Evolutionary conservation across 495 filamentous ascomycete genomes (phyloP).

Genomic region (Daldinia caldariorum): DNA sequence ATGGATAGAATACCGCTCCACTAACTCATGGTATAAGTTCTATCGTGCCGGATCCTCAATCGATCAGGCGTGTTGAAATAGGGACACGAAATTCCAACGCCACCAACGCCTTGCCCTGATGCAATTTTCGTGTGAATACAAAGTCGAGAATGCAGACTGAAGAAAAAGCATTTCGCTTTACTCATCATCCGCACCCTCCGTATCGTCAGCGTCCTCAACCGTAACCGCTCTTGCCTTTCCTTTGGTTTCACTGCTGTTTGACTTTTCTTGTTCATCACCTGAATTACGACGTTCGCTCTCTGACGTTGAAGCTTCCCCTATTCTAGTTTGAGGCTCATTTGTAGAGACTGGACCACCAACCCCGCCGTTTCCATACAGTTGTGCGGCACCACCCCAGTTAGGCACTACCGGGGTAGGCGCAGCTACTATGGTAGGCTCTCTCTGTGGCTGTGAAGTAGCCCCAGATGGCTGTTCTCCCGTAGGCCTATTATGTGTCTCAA

Average conservation of each 20-base stretch:
- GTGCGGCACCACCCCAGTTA: conserved; percentile 56
- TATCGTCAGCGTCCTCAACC: conserved; percentile 49
- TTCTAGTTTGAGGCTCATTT: conserved; percentile 23
- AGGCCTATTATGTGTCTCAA: conserved; percentile 9
- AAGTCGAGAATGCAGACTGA: conserved; percentile 17
- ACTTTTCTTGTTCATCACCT: conserved; percentile 32
- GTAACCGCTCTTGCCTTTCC: conserved; percentile 53
- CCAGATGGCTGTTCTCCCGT: conserved; percentile 17
- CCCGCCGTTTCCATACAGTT: conserved; percentile 47
- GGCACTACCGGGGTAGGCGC: conserved; percentile 54
- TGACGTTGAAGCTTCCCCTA: conserved; percentile 18
- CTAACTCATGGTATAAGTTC: conserved; percentile 27
- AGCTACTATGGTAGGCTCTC: conserved; percentile 47
- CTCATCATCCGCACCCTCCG: conserved; percentile 51
- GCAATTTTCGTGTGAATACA: conserved; percentile 43
- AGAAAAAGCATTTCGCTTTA: conserved; percentile 19
- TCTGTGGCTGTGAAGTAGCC: conserved; percentile 20
- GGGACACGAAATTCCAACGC: conserved; percentile 37
- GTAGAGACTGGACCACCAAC: conserved; percentile 19
- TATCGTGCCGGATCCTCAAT: conserved; percentile 28
- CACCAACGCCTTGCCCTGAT: conserved; percentile 50
- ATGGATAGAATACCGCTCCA: conserved; percentile 5
- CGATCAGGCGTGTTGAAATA: conserved; percentile 26
- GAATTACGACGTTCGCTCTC: conserved; percentile 22
- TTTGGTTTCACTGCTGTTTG: conserved; percentile 39